Evolutionary conservation across 2,329 filamentous ascomycete species (phyloP), one percentile per base, ranked within the genome.

Genomic region (Colletotrichum zoysiae): DNA sequence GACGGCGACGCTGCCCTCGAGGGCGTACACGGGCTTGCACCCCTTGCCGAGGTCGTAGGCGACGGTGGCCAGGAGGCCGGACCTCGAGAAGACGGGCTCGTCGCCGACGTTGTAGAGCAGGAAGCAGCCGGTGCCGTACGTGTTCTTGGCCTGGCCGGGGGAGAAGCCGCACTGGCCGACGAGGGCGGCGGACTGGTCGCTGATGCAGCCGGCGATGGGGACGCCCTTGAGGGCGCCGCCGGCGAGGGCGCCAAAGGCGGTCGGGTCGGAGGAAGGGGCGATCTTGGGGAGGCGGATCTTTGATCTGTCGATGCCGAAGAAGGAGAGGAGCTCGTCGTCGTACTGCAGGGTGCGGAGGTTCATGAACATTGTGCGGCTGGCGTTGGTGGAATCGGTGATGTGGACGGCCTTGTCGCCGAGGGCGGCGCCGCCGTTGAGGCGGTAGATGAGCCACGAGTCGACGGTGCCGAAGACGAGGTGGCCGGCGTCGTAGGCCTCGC

Each of bases 341-440:
- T 97, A 97, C 77, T 95, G 81, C 71, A 94, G 86, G 14, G 91
- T 95, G 76, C 90, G 87, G 65, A 97, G 86, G 82, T 97, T 94
- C 92, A 97, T 95, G 82, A 97, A 96, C 94, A 97, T 97, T 73
- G 95, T 97, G 78, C 95, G 87, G 65, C 93, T 95, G 26, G 95
- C 95, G 80, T 97, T 97, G 73, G 93, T 94, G 59, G 92, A 90
- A 80, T 97, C 95, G 0, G 95, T 96, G 70, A 97, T 93, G 78
- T 93, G 91, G 55, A 95, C 82, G 60, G 90, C 88, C 20, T 77
- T 78, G n/a, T 76, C 79, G 67, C 84, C 83, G 63, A 87, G 89
- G 71, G 89, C 86, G 42, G 84, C 86, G 61, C 92, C 91, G 69
- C 93, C 94, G 78, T 97, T 94, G 62, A 97, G 88, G 76, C 91